Base-by-base conservation (phyloP, 495 filamentous ascomycete genomes). In the Lasiosphaeris hirsuta region DNA sequence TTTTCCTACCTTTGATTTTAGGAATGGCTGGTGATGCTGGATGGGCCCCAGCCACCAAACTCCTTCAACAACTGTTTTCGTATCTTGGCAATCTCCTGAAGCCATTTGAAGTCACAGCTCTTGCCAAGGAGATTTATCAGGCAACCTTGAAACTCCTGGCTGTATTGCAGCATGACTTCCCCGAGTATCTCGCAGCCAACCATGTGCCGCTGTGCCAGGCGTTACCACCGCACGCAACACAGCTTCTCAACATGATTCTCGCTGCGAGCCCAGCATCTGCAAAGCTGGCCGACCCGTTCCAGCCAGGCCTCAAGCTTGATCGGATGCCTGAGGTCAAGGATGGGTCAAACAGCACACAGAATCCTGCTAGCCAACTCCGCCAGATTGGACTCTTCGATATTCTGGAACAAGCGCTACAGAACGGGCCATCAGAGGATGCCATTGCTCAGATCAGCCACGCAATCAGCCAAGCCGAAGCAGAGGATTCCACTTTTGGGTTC, bases 121-220 rank as follows among this genome's bases (percentile, higher is more conserved):
- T 90, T 36, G 82, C 85, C 33, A 93, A 90, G 71, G 87, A 90
- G 47, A 81, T 94, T 44, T 97, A 97, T 69, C 86, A 89, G 61
- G 90, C 86, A 2, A 82, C 88, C 7, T 78, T 96, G 23, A 88
- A 94, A 61, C 81, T 96, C 54, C 71, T 97, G 58, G 74, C 94
- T 15, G 81, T 97, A 37, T 76, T 99, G 46, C 88, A 95, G 55
- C 94, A 97, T 61, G 94, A 99, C 68, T 97, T 90, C 72, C 90
- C 92, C 0, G 92, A 96, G 54, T 97, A 96, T 69, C 78, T 97
- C 41, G 86, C 87, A 30, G 89, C 93, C 61, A 89, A 94, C 67
- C 89, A 96, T 61, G 86, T 87, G 60, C 84, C 86, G 55, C 83
- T 99, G 43, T 92, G 89, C 79, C 87, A 90, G 67, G 84, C 84